Base-by-base conservation (phyloP, 768 basidiomycete species). In the Crucibulum laeve region DNA sequence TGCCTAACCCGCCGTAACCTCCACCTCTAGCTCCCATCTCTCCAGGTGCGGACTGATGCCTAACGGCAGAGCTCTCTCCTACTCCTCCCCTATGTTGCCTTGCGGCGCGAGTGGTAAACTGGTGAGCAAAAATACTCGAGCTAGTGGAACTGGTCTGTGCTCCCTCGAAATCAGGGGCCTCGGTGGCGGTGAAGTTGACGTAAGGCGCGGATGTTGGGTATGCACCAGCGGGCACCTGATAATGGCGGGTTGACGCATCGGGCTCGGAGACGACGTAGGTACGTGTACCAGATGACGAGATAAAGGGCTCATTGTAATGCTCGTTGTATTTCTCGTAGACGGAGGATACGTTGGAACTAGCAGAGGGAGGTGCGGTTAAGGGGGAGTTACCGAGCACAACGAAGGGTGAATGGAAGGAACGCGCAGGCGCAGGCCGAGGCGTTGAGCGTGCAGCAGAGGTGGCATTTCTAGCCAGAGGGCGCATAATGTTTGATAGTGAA, bases 221-320 rank as follows among this genome's bases (percentile, higher is more conserved):
- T 4, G 84, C 85, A 51, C 86, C 85, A 8, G 79, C 76, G 1
- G 85, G 85, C n/a, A 88, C 83, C 51, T 75, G 67, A 52, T 85
- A 86, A 24, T 77, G 76, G 33, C 70, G 74, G 43, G 79, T 58
- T 44, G 77, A 66, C 25, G 76, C 71, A 62, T 87, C 82, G 28
- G 85, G 85, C 57, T 84, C 72, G 24, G 82, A 85, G 49, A 87
- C 85, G 49, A 87, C 82, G 53, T 87, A 83, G 25, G 80, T 82
- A 45, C 73, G 80, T 23, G 72, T 70, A 25, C 77, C 79, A 25
- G 65, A 58, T 26, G 61, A 62, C 1, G 72, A 60, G 17, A 63
- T 36, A 46, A 68, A 57, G 1, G 77, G 74, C 53, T 83, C 79
- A 25, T 72, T 55, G 18, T 73, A 66, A 50, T 60, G 59, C 52